These are phyloP conservation scores for Crucibulum laeve DNA, from an alignment of 768 basidiomycete genomes.

Conservation along the genomic window DNA sequence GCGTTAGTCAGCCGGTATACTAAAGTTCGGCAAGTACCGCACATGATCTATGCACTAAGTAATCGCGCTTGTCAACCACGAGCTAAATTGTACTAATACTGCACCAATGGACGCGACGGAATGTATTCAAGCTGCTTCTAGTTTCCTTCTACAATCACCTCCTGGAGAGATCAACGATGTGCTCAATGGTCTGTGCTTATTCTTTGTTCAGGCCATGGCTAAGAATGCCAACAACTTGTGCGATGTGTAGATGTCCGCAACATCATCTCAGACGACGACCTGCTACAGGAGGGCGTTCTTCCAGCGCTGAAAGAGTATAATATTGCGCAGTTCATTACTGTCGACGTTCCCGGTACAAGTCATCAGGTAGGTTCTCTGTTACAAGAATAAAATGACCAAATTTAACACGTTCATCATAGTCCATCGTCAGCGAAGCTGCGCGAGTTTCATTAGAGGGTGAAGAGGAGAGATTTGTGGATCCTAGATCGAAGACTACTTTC, in stretches of 20 bases:
- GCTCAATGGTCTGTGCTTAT: constrained; percentile 60
- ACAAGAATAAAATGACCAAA: constrained; percentile 2
- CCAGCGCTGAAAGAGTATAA: constrained; percentile 85
- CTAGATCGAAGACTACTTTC: constrained; percentile 74
- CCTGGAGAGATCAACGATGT: constrained; percentile 98
- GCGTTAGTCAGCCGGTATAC: too few species aligned
- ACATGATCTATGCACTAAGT: too few species aligned
- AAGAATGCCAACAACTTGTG: neutral
- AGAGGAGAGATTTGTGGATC: constrained; percentile 78
- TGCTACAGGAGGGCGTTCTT: constrained; percentile 72
- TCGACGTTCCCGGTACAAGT: constrained; percentile 72
- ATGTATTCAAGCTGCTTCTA: constrained; percentile 68
- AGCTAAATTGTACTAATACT: neutral
- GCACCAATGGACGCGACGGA: constrained; percentile 53
- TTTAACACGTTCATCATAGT: constrained; percentile 40
- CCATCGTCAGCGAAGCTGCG: constrained; percentile 76
- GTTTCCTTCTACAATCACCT: constrained; percentile 84
- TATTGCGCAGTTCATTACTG: constrained; percentile 79
- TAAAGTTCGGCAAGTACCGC: too few species aligned
- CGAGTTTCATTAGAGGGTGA: constrained; percentile 38
- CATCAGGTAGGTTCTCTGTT: constrained; percentile 58
- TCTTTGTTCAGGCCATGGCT: constrained; percentile 1
- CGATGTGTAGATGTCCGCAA: constrained; percentile 84
- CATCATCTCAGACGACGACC: constrained; percentile 83
- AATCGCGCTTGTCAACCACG: neutral